Percentiles rank a stretch among this genome's conserved stretches.
phyloP scores from a whole-genome alignment of 345 rosid species.

The Gossypium rotundifolium region DNA sequence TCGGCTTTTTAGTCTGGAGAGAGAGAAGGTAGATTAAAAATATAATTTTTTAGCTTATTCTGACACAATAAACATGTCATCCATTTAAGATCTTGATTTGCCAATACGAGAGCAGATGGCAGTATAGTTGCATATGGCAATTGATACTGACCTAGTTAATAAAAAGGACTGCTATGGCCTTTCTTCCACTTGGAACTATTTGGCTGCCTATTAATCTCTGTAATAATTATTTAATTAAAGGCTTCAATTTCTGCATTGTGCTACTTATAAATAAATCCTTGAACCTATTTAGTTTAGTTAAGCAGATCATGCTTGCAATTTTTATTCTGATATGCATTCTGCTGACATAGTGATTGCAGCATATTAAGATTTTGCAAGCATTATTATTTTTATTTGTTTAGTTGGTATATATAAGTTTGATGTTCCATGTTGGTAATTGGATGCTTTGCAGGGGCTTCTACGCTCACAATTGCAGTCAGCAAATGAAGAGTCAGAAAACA shows the following conservation, averaged over 20 bases:
- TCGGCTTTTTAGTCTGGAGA: slow-evolving; percentile 86
- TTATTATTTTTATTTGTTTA: not conserved
- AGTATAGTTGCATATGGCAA: not conserved
- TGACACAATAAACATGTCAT: not conserved
- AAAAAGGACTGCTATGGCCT: not conserved
- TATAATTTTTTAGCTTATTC: not conserved
- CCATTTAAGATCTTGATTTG: slow-evolving; percentile 2
- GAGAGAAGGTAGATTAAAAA: slow-evolving; percentile 64
- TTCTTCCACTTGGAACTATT: not conserved
- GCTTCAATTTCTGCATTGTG: not conserved
- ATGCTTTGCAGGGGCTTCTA: slow-evolving; percentile 58
- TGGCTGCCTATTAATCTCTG: not conserved
- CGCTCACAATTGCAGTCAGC: slow-evolving; percentile 84
- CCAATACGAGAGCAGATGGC: not conserved
- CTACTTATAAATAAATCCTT: not conserved
- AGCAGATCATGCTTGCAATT: not conserved
- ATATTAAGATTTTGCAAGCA: not conserved
- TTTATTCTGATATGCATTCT: slow-evolving; percentile 3
- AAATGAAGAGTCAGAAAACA: slow-evolving; percentile 68
- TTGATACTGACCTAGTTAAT: not conserved
- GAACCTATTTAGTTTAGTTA: not conserved
- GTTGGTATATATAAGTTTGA: not conserved
- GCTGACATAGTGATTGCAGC: not conserved
- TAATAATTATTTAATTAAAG: not conserved
- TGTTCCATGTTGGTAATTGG: slow-evolving; percentile 6